These are phyloP conservation scores for Ambrosia artemisiifolia DNA, from an alignment of 129 eudicot species.

Conservation along the genomic window DNA sequence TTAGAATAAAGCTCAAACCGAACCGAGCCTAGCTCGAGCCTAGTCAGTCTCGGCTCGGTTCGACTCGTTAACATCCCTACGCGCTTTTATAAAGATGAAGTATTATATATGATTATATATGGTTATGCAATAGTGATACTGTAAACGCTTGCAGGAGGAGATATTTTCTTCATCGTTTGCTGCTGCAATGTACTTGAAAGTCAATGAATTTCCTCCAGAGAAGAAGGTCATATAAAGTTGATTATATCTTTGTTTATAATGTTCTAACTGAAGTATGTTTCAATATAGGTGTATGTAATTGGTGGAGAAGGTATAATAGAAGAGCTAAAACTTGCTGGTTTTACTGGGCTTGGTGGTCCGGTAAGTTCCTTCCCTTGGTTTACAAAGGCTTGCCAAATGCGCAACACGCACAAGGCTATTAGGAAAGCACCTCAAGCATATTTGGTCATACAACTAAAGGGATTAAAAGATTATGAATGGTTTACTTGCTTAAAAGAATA, in stretches of 20 bases:
- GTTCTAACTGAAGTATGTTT: neutral
- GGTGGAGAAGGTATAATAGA: slow-evolving; percentile 91
- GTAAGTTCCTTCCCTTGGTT: slow-evolving; percentile 36
- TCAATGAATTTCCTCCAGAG: slow-evolving; percentile 62
- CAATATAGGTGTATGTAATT: slow-evolving; percentile 73
- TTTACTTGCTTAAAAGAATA: no score
- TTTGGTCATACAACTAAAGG: no score
- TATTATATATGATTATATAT: neutral
- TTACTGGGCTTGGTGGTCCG: slow-evolving; percentile 80
- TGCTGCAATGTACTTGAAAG: slow-evolving; percentile 81
- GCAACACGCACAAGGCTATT: no score
- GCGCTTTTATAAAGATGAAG: no score
- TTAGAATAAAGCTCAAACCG: no score
- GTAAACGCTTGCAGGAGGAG: slow-evolving; percentile 64
- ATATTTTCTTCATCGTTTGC: slow-evolving; percentile 86
- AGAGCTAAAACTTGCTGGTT: slow-evolving; percentile 93
- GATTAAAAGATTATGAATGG: no score
- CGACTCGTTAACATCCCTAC: no score
- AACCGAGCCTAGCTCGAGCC: no score
- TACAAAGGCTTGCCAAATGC: no score
- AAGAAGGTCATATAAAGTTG: slow-evolving; percentile 63
- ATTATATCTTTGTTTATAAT: neutral
- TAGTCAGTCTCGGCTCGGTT: no score
- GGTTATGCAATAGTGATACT: slow-evolving; percentile 6
- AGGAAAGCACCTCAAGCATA: no score